Evolutionary conservation across 164 flowering plant genomes (phyloP).

Genomic region (Piper betle): DNA sequence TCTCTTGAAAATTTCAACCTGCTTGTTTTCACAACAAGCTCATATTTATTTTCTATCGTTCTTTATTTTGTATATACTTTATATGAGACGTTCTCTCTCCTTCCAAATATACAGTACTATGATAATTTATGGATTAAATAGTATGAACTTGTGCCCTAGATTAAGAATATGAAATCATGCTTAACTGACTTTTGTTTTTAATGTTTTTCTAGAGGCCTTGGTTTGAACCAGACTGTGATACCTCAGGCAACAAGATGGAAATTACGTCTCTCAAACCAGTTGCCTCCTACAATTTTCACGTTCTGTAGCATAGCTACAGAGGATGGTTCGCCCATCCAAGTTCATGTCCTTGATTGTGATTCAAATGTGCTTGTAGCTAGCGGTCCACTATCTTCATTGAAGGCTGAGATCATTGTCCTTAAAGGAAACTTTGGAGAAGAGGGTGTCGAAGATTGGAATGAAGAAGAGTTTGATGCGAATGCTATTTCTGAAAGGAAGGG

Average conservation of each 20-base stretch:
- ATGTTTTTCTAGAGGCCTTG: constrained; percentile 16
- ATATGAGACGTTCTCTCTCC: background rate
- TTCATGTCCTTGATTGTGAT: constrained; percentile 24
- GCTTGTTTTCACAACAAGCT: background rate
- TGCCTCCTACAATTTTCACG: constrained; percentile 33
- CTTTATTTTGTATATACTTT: background rate
- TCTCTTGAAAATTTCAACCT: no score
- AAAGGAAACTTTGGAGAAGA: constrained; percentile 79
- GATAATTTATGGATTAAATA: background rate
- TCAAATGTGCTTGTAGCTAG: constrained; percentile 12
- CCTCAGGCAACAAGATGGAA: constrained; percentile 22
- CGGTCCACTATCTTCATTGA: constrained; percentile 34
- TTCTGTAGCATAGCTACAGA: constrained; percentile 23
- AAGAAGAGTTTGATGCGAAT: constrained; percentile 70
- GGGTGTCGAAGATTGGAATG: constrained; percentile 63
- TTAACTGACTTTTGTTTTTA: background rate
- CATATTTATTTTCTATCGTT: background rate
- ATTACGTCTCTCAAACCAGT: constrained; percentile 25
- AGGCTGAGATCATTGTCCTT: constrained; percentile 50
- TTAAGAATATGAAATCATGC: background rate
- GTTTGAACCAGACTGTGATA: constrained; percentile 12
- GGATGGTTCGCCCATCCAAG: constrained; percentile 17
- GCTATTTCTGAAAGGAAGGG: constrained; percentile 51
- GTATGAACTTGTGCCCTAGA: background rate
- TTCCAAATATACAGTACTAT: background rate